Evolutionary conservation across 306 rosid genomes (phyloP).

Genomic region (Prunus armeniaca): DNA sequence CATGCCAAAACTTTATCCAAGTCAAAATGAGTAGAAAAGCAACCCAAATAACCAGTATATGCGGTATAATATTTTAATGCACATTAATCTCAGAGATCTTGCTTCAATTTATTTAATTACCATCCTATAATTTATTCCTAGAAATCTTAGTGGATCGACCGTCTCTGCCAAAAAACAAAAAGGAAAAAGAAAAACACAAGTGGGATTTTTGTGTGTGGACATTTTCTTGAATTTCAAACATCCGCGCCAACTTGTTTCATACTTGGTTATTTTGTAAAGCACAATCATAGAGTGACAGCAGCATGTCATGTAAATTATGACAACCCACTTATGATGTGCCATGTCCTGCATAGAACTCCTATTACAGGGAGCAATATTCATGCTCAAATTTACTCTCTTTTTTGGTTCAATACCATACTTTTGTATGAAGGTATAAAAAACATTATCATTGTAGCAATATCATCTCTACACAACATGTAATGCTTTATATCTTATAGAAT

Average conservation of each 20-base stretch:
- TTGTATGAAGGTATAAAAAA: too few relatives aligned
- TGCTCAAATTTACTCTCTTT: too few relatives aligned
- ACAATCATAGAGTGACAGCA: conserved; percentile 5
- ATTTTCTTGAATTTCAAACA: conserved; percentile 38
- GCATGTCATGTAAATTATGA: background rate
- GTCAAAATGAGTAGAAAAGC: conserved; percentile 63
- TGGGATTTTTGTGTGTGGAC: background rate
- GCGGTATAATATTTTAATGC: conserved; percentile 30
- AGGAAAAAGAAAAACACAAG: background rate
- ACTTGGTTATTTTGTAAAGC: background rate
- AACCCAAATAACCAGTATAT: conserved; percentile 31
- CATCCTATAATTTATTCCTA: background rate
- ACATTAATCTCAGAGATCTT: conserved; percentile 31
- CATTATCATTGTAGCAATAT: too few relatives aligned
- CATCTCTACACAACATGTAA: too few relatives aligned
- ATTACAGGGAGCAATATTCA: too few relatives aligned
- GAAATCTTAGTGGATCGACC: background rate
- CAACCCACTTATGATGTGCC: conserved; percentile 2
- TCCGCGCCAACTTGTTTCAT: conserved; percentile 36
- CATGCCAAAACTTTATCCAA: conserved; percentile 40
- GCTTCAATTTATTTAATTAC: background rate
- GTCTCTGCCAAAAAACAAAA: background rate
- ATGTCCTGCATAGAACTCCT: background rate
- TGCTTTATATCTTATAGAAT: too few relatives aligned
- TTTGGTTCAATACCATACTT: too few relatives aligned